A percentile compares a stretch with the other conserved stretches of the same genome.
Conservation (phyloP, 2,329 filamentous ascomycete genomes). For the Endoconidiophora polonica region DNA sequence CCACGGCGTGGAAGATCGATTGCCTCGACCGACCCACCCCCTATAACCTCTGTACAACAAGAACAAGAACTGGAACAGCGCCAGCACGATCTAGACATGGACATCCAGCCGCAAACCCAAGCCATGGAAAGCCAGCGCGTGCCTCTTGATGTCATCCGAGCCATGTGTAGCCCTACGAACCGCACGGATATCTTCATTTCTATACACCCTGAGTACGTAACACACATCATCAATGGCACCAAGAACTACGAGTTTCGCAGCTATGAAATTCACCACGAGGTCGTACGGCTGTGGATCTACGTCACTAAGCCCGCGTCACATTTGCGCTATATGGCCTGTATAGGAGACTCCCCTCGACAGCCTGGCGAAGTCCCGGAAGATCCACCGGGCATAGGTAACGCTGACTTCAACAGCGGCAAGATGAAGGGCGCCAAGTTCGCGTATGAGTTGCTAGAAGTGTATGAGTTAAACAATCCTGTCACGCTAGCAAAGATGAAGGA, state of each 20-base stretch:
- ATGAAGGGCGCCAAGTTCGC: conserved; percentile 24
- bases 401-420: conserved; percentile 30
- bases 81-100: background rate
- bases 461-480: conserved; percentile 44
- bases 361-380: conserved; percentile 29
- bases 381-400: conserved; percentile 31
- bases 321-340: conserved; percentile 42
- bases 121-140: conserved; percentile 32
- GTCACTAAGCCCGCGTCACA: conserved; percentile 28
- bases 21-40: conserved; percentile 9
- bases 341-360: conserved; percentile 27
- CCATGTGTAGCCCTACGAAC: conserved; percentile 30
- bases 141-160: conserved; percentile 30
- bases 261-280: conserved; percentile 37
- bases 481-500: conserved; percentile 32
- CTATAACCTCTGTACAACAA: conserved; percentile 1
- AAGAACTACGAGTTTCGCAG: conserved; percentile 39
- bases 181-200: conserved; percentile 39
- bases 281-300: conserved; percentile 48
- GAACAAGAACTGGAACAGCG: background rate
- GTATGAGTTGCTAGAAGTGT: conserved; percentile 39
- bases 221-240: conserved; percentile 30
- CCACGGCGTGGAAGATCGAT: too few relatives aligned
- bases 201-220: conserved; percentile 29
- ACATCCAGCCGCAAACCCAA: background rate